Percentiles rank a stretch among this genome's conserved stretches.
phyloP scores from a whole-genome alignment of 345 rosid genomes.

The Bretschneidera sinensis region DNA sequence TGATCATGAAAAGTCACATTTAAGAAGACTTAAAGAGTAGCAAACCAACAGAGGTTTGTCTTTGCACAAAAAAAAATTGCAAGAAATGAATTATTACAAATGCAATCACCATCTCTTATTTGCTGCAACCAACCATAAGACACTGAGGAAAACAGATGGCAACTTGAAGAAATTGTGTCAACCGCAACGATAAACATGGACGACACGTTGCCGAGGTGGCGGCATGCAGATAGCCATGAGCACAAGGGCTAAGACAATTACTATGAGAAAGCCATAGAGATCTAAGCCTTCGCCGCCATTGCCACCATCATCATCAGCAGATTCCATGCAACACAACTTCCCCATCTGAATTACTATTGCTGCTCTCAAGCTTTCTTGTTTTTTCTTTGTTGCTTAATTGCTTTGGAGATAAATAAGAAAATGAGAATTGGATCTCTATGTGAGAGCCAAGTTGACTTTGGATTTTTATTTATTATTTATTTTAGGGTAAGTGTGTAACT shows the following conservation, averaged over 20 bases:
- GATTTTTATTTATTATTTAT: no score
- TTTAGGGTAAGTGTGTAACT: no score
- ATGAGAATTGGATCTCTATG: conserved; percentile 18
- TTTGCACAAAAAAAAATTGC: no score
- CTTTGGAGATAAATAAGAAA: background rate
- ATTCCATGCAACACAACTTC: conserved; percentile 29
- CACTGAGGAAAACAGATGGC: no score
- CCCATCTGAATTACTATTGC: conserved; percentile 26
- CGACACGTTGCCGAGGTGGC: conserved; percentile 24
- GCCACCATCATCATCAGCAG: conserved; percentile 27
- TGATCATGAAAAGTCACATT: no score
- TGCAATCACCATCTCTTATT: no score
- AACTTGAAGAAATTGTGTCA: no score
- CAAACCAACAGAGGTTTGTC: no score
- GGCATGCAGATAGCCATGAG: conserved; percentile 33
- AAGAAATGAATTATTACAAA: no score
- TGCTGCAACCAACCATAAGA: no score
- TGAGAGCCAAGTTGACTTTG: background rate
- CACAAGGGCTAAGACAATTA: conserved; percentile 34
- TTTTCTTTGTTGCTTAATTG: conserved; percentile 1
- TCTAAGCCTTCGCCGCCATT: conserved; percentile 5
- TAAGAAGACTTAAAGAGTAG: no score
- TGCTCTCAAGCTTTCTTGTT: conserved; percentile 3
- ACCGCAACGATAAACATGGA: conserved; percentile 25
- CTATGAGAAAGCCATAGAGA: conserved; percentile 21